These are phyloP conservation scores for Lathyrus tuberosus DNA, from an alignment of 306 rosid genomes.

Conservation along the genomic window DNA sequence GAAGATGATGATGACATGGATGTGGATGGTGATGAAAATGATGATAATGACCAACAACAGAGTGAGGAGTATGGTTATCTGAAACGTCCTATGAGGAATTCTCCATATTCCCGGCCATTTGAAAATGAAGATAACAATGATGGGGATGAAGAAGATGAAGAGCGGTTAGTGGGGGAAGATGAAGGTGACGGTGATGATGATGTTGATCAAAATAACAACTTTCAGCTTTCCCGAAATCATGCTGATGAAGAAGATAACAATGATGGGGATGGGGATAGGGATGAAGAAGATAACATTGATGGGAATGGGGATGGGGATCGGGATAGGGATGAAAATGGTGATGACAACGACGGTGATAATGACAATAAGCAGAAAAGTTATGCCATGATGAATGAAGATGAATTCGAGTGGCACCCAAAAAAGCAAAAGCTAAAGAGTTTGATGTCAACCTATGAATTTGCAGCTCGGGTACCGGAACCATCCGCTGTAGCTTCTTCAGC, in stretches of 20 bases:
- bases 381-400: slow-evolving; percentile 50
- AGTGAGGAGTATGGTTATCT: neutral
- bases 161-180: slow-evolving; percentile 3
- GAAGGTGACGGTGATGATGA: slow-evolving; percentile 35
- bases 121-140: neutral
- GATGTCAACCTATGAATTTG: slow-evolving; percentile 77
- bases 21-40: neutral
- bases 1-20: neutral
- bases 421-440: slow-evolving; percentile 77
- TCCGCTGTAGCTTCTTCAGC: slow-evolving; percentile 46
- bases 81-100: neutral
- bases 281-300: slow-evolving; percentile 30
- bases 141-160: slow-evolving; percentile 1
- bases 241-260: slow-evolving; percentile 30
- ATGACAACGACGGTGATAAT: slow-evolving; percentile 37
- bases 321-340: slow-evolving; percentile 19
- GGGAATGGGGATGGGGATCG: neutral
- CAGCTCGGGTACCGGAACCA: slow-evolving; percentile 60
- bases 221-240: neutral
- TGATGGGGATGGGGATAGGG: neutral
- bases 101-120: neutral
- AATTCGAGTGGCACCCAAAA: slow-evolving; percentile 64
- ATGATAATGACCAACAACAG: neutral
- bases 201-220: slow-evolving; percentile 38
- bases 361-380: slow-evolving; percentile 44